A percentile compares a stretch with the other conserved stretches of the same genome.
phyloP scores from a whole-genome alignment of 2,329 filamentous ascomycete genomes.

The Penicillium sp. region DNA sequence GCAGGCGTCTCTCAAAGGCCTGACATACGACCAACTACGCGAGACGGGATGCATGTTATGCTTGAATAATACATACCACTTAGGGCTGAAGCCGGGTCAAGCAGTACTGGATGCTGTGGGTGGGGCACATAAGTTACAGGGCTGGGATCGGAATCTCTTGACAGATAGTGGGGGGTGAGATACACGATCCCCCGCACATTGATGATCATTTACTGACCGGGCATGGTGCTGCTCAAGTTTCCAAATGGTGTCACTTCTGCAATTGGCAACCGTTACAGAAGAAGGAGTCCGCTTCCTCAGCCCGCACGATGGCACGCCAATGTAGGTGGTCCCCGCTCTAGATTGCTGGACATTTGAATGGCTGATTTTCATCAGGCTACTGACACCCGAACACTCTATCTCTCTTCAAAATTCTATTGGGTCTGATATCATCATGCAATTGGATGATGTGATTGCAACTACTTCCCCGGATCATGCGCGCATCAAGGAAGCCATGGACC shows the following conservation, averaged over 20 bases:
- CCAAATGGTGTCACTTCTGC: conserved; percentile 95
- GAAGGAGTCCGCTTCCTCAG: conserved; percentile 94
- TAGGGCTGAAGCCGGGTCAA: conserved; percentile 92
- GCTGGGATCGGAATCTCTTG: conserved; percentile 92
- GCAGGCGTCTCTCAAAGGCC: conserved; percentile 88
- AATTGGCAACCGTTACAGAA: conserved; percentile 90
- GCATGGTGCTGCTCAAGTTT: conserved; percentile 57
- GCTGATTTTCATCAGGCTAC: conserved; percentile 53
- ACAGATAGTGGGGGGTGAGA: conserved; percentile 60
- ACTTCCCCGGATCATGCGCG: conserved; percentile 84
- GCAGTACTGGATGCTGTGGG: conserved; percentile 81
- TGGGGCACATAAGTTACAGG: conserved; percentile 89
- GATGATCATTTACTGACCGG: conserved; percentile 6
- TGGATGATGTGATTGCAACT: conserved; percentile 95
- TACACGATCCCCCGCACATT: not conserved
- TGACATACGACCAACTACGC: conserved; percentile 89
- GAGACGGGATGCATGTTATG: conserved; percentile 85
- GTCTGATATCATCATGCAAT: conserved; percentile 98
- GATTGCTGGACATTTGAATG: not conserved
- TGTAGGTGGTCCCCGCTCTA: conserved; percentile 50
- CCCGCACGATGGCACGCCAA: conserved; percentile 89
- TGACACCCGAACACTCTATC: conserved; percentile 97
- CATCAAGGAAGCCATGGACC: conserved; percentile 92
- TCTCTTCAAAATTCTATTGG: conserved; percentile 94
- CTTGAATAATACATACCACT: conserved; percentile 96